These are phyloP conservation scores for Xenosphaeropsis pyriputrescens DNA, from an alignment of 2,329 filamentous ascomycete genomes.

Conservation along the genomic window DNA sequence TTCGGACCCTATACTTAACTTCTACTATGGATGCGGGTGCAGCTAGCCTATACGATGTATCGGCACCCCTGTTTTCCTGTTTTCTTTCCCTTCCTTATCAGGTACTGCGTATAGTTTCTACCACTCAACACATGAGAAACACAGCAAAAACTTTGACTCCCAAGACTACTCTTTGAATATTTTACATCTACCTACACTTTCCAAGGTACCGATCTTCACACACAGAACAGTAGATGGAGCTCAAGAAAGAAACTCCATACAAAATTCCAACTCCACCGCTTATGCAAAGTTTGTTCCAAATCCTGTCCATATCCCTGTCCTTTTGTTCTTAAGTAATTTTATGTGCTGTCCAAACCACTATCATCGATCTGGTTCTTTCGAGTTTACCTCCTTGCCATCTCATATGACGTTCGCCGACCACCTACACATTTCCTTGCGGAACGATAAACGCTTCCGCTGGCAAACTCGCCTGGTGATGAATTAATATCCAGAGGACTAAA, in stretches of 20 bases:
- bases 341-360: neutral
- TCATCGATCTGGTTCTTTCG: neutral
- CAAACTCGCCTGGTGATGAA: neutral
- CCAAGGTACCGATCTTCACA: neutral
- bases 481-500: neutral
- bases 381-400: neutral
- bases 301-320: neutral
- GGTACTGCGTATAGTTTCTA: neutral
- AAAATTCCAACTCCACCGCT: neutral
- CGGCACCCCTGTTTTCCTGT: neutral
- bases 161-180: too few species aligned
- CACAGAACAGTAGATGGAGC: neutral
- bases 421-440: neutral
- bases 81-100: neutral
- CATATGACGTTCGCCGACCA: neutral
- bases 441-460: neutral
- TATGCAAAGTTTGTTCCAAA: neutral
- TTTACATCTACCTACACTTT: neutral
- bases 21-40: too few species aligned
- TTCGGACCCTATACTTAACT: too few species aligned
- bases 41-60: neutral
- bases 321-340: neutral
- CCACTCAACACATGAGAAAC: neutral
- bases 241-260: neutral
- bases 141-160: neutral